Evolutionary conservation across 208 protist genomes (phyloP).

Genomic region (Crithidia bombi): DNA sequence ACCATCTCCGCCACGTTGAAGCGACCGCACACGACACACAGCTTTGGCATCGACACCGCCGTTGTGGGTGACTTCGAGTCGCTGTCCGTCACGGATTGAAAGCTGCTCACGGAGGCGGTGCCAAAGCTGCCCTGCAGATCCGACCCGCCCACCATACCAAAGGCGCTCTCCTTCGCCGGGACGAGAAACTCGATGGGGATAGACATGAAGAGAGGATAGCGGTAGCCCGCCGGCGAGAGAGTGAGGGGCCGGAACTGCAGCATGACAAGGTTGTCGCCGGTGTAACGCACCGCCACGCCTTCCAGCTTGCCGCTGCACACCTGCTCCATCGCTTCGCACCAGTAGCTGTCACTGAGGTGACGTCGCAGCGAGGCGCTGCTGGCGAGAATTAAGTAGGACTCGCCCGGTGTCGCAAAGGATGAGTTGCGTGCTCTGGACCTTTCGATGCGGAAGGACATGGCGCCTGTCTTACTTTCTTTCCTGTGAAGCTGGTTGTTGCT

Average conservation of each 20-base stretch:
- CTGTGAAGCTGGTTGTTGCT: too few relatives aligned
- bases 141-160: conserved; percentile 17
- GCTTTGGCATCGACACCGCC: conserved; percentile 34
- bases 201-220: conserved; percentile 90
- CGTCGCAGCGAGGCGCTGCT: conserved; percentile 69
- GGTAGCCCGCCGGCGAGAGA: conserved; percentile 78
- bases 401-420: conserved; percentile 75
- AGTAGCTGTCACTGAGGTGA: conserved; percentile 90
- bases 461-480: not conserved
- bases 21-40: conserved; percentile 89
- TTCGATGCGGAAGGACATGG: conserved; percentile 55
- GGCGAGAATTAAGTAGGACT: conserved; percentile 76
- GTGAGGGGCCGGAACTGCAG: conserved; percentile 81
- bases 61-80: conserved; percentile 24
- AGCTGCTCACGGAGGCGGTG: conserved; percentile 44
- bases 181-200: conserved; percentile 90
- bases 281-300: conserved; percentile 87
- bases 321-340: conserved; percentile 89
- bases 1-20: conserved; percentile 81
- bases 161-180: conserved; percentile 37
- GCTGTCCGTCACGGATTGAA: conserved; percentile 33
- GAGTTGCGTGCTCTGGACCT: conserved; percentile 32
- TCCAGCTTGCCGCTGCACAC: conserved; percentile 87
- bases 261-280: conserved; percentile 83
- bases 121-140: conserved; percentile 48